Evolutionary conservation across 1,284 basidiomycete species (phyloP), one percentile per base, ranked within the genome.

Genomic region (Cerioporus squamosus): DNA sequence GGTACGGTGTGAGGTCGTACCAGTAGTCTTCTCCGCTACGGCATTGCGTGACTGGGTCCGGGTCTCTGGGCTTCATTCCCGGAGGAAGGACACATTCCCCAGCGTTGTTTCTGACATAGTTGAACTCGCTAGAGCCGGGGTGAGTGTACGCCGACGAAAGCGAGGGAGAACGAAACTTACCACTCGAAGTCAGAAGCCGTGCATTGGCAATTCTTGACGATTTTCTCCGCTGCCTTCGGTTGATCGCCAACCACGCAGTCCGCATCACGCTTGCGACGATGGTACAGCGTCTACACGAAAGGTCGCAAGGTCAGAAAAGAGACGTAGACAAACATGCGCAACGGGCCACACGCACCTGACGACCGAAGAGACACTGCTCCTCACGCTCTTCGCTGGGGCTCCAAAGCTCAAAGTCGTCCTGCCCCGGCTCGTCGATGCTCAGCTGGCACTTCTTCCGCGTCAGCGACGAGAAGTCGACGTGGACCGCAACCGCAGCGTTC

Each of bases 361-460:
- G 83, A 26, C 95, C 95, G 68, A 97, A 98, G 15, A 98, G 72
- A 75, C 92, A 94, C 55, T 79, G 75, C 72, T 94, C 91, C 23
- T 79, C 75, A 2, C 95, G 85, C 52, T 87, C 86, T 70, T 95
- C 90, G 57, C 91, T 91, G 0, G 95, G 95, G 72, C 91, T 94
- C 95, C 96, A 98, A 3, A 96, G 75, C 73, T 97, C 95, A 70
- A 97, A 98, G 74, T 98, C 95, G 68, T 97, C 95, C 47, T 87
- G 77, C 31, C 81, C 82, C 4, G 94, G 88, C 68, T 97, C 78
- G 1, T 92, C 82, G 4, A 83, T 56, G 64, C 84, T 83, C 47
- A 95, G 75, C 88, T 69, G 68, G 93, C 95, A 98, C 78, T 88
- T 77, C 65, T 80, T 81, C 51, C 75, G 77, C 0, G 91, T 94